Percentiles rank a stretch among this genome's conserved stretches.
Conservation (phyloP, 139 green algal species). For the Deuterostichococcus epilithicus region DNA sequence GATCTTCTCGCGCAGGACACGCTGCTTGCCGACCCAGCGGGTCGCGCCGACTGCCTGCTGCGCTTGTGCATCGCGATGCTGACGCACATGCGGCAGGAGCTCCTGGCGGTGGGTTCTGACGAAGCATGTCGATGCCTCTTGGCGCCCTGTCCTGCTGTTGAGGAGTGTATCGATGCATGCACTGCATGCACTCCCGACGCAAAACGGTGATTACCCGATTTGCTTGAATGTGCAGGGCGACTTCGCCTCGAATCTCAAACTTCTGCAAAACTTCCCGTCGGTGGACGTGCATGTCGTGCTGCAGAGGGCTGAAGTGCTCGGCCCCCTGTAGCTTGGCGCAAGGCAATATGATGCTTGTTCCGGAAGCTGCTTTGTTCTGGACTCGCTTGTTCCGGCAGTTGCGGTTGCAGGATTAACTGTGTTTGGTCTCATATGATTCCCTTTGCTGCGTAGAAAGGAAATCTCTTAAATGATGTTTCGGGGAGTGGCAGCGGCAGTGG, state of each 20-base stretch:
- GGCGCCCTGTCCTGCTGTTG: not conserved
- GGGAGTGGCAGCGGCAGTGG: too few species aligned
- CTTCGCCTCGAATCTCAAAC: constrained; percentile 88
- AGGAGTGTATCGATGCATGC: not conserved
- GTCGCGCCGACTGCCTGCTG: constrained; percentile 68
- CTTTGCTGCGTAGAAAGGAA: too few species aligned
- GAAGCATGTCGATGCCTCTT: not conserved
- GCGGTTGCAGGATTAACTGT: too few species aligned
- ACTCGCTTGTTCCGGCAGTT: too few species aligned
- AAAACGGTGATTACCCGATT: not conserved
- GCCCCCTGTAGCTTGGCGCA: not conserved
- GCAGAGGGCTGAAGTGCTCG: constrained; percentile 25
- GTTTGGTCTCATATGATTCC: too few species aligned
- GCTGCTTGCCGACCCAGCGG: constrained; percentile 56
- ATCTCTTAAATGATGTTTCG: too few species aligned
- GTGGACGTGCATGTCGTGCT: constrained; percentile 54
- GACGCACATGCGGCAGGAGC: constrained; percentile 50
- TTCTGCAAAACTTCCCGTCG: constrained; percentile 84
- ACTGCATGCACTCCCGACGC: not conserved
- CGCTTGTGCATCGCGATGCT: constrained; percentile 88
- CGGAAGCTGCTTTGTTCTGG: too few species aligned
- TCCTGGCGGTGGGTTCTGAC: constrained; percentile 64
- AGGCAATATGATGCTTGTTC: too few species aligned
- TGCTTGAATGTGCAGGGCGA: constrained; percentile 54
- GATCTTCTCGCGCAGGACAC: too few species aligned